phyloP scores from a whole-genome alignment of 1,284 basidiomycete species.

The Irpex rosettiformis region DNA sequence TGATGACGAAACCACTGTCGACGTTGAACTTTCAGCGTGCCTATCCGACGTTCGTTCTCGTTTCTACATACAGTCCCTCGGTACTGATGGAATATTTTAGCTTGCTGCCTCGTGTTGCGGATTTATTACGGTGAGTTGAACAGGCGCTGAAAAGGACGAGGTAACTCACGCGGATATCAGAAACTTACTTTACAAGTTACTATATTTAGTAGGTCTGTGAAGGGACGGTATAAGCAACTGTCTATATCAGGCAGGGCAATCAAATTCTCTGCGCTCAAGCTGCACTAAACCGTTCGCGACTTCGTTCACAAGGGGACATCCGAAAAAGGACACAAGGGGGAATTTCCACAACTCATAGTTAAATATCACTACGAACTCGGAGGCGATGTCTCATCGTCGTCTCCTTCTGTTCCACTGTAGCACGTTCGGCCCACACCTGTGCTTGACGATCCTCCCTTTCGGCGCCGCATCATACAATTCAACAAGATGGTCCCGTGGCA shows the following conservation, averaged over 20 bases:
- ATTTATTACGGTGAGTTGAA: background rate
- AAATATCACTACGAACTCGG: constrained; percentile 8
- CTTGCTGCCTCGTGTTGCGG: constrained; percentile 1
- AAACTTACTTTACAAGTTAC: background rate
- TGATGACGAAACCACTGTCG: background rate
- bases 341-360: constrained; percentile 2
- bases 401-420: constrained; percentile 5
- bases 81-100: background rate
- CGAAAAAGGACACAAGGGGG: constrained; percentile 13
- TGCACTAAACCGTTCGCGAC: constrained; percentile 8
- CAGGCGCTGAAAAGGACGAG: constrained; percentile 4
- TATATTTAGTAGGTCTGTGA: background rate
- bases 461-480: background rate
- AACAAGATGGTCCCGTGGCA: constrained; percentile 12
- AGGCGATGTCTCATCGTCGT: constrained; percentile 12
- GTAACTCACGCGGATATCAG: constrained; percentile 5
- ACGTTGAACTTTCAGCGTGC: background rate
- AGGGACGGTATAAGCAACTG: constrained; percentile 13
- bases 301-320: constrained; percentile 14
- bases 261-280: background rate
- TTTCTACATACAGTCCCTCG: background rate
- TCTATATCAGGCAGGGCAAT: constrained; percentile 6
- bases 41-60: background rate
- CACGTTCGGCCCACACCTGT: constrained; percentile 7
- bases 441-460: constrained; percentile 13